A percentile compares a stretch with the other conserved stretches of the same genome.
Evolutionary conservation across 305 asterid species (phyloP).

Genomic region (Ajuga reptans): DNA sequence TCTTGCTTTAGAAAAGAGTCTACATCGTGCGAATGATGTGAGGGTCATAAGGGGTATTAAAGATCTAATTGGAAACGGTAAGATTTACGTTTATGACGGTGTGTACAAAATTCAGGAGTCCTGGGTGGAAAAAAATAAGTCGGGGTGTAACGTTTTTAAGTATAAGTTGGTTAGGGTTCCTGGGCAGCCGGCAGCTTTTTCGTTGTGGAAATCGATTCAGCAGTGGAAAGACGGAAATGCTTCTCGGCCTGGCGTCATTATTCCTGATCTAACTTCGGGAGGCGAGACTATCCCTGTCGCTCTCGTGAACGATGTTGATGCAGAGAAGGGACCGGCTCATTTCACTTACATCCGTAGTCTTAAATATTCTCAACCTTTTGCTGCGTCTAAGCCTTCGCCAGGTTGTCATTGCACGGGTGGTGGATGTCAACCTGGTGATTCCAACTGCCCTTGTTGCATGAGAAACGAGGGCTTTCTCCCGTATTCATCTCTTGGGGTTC

Average conservation of each 20-base stretch:
- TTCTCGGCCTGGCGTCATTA: constrained; percentile 55
- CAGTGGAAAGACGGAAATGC: constrained; percentile 66
- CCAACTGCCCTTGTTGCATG: constrained; percentile 51
- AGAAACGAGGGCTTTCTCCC: constrained; percentile 57
- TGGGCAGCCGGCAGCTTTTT: constrained; percentile 73
- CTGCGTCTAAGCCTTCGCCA: constrained; percentile 33
- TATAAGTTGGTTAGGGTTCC: constrained; percentile 65
- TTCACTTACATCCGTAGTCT: constrained; percentile 59
- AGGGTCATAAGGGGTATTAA: constrained; percentile 75
- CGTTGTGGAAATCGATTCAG: constrained; percentile 74
- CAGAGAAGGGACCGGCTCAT: constrained; percentile 81
- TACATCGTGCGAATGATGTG: constrained; percentile 60
- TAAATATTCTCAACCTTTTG: constrained; percentile 50
- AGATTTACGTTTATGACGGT: constrained; percentile 75
- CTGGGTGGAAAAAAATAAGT: constrained; percentile 65
- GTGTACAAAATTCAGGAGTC: constrained; percentile 65
- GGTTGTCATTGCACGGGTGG: constrained; percentile 60
- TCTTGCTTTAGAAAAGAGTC: constrained; percentile 79
- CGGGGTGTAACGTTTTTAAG: constrained; percentile 69
- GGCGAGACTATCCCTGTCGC: constrained; percentile 59
- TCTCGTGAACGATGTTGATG: constrained; percentile 76
- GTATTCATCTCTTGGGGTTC: constrained; percentile 54
- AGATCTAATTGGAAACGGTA: constrained; percentile 43
- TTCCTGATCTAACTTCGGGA: constrained; percentile 81
- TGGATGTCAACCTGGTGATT: constrained; percentile 71